Evolutionary conservation across 2,329 filamentous ascomycete genomes (phyloP), one percentile per base, ranked within the genome.

Genomic region (Sphaerulina populicola): DNA sequence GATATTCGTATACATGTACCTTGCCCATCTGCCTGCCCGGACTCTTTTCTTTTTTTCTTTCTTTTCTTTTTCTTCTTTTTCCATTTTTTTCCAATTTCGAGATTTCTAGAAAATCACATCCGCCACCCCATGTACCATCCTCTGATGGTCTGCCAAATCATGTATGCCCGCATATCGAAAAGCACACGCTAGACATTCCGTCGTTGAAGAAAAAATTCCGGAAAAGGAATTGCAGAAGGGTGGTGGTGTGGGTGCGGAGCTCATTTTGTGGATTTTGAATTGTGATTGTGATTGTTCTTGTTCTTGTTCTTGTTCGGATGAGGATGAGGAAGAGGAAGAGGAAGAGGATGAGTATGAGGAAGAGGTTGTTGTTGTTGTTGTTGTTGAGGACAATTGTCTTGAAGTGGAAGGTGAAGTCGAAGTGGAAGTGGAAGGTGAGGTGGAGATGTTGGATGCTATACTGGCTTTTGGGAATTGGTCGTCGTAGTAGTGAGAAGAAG

Each of bases 81-180:
- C n/a, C n/a, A n/a, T n/a, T n/a, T n/a, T n/a, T n/a, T n/a, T n/a
- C n/a, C n/a, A n/a, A n/a, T n/a, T n/a, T n/a, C n/a, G n/a, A n/a
- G n/a, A n/a, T n/a, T n/a, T n/a, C n/a, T n/a, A n/a, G 31, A 60
- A 49, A 21, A 60, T 54, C 29, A 60, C 54, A 18, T 60, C 58
- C 31, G 57, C 52, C 45, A 60, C 44, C 11, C 56, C 56, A 37
- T 60, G 56, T 2, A 54, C 39, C 39, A 51, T 55, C 35, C 58
- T 54, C 29, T 60, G 58, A 41, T 60, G 58, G 11, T 60, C 47
- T 8, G 58, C 56, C 14, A 60, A 52, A 42, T 58, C 54, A 12
- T 58, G 56, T n/a, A 58, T 37, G n/a, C 52, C 55, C n/a, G 44
- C 43, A 27, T 60, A 60, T 29, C 53, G 56, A 52, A 58, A 60